Base-by-base conservation (phyloP, 1,284 basidiomycete genomes). In the Porogramme epimiltina region DNA sequence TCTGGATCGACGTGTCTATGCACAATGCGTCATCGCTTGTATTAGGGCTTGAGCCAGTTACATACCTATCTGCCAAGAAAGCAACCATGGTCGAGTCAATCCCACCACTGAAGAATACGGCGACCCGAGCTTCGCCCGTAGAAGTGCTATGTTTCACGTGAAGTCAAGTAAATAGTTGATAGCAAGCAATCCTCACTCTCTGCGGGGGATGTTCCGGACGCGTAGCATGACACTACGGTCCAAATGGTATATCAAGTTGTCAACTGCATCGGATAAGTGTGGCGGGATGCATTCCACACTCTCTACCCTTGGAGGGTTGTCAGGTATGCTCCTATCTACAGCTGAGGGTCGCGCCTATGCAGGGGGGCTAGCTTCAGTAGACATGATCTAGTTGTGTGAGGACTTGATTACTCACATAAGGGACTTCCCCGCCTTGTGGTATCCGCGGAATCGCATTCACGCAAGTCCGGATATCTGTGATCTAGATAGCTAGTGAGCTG, bases 51-150 rank as follows among this genome's bases (percentile, higher is more conserved):
- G 9, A n/a, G n/a, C n/a, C n/a, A n/a, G 28, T 8, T 13, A 11
- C 34, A 66, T 66, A 89, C 87, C 74, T 76, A 62, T 95, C 82
- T 0, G 93, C 88, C 0, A 98, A 73, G 57, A 83, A 87, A 0
- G 95, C 87, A 1, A 98, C 64, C 22, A 93, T 76, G 0, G 95
- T 89, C 16, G 89, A 98, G 66, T 99, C 96, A 28, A 99, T 91
- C 0, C 96, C 96, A 22, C 96, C 96, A 19, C 95, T 98, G 69
- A 99, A 99, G 4, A 99, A 78, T 6, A 99, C 77, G 3, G 91
- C 94, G 0, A 97, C 77, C 50, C 85, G 81, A 0, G 91, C 80
- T 42, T 74, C 66, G 2, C 72, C 73, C 46, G 62, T 49, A 4
- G 47, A 36, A 23, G 51, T 55, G 5, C 65, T 67, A 47, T 31